Conservation (phyloP, 2,329 filamentous ascomycete genomes). For the Microascus cirrosus region DNA sequence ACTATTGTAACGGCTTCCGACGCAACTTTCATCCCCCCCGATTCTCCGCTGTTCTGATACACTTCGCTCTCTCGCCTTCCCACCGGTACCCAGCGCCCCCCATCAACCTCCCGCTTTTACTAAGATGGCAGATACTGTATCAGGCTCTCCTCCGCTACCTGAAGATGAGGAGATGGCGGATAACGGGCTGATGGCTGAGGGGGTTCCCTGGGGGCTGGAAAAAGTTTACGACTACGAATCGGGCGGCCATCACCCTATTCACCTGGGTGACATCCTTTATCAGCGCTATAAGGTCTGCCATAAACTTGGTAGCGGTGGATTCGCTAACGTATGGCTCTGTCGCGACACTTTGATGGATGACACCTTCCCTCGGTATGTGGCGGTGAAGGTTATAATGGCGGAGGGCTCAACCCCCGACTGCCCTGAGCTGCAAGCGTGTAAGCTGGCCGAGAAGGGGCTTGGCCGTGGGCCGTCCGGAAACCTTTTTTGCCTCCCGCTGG, state of each 20-base stretch:
- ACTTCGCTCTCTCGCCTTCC: too few relatives aligned
- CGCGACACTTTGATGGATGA: conserved; percentile 16
- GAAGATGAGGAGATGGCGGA: too few relatives aligned
- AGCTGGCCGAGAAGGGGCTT: too few relatives aligned
- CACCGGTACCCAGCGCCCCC: too few relatives aligned
- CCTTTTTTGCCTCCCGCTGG: conserved; percentile 9
- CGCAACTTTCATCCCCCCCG: too few relatives aligned
- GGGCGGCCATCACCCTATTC: conserved; percentile 29
- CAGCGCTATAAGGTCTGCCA: too few relatives aligned
- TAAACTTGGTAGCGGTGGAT: conserved; percentile 31
- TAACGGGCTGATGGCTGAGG: too few relatives aligned
- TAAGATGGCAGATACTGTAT: too few relatives aligned
- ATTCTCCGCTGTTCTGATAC: too few relatives aligned
- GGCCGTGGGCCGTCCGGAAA: too few relatives aligned
- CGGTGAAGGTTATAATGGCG: neutral
- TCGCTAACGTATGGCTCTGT: conserved; percentile 31
- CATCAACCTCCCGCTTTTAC: too few relatives aligned
- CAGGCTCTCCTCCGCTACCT: too few relatives aligned
- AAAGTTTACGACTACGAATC: conserved; percentile 16
- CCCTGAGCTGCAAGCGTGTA: neutral
- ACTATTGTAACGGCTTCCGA: neutral
- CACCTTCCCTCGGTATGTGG: conserved; percentile 11
- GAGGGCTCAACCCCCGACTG: neutral
- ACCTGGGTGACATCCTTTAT: conserved; percentile 26
- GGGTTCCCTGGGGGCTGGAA: conserved; percentile 6